Evolutionary conservation across 164 flowering plant species (phyloP), one percentile per base, ranked within the genome.

Genomic region (Kalanchoe fedtschenkoi): DNA sequence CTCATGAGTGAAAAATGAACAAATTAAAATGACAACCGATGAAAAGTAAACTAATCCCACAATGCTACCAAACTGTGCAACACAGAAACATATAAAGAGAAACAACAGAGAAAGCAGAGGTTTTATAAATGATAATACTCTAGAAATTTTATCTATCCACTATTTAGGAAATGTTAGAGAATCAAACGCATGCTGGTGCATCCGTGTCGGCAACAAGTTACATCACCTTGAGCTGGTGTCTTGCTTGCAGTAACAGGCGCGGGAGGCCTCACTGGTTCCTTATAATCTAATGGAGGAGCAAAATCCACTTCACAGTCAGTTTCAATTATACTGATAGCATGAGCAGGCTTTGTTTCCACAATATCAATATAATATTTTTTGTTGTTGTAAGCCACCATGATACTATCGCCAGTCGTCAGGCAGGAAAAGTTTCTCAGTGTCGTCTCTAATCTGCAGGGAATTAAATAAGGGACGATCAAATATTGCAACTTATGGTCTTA

Each of bases 221-320:
- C 17, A 22, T 38, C 37, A 91, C 97, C 97, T 86, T 72, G 76
- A 63, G 75, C 77, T 11, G 75, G 70, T 22, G 75, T 79, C 70
- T 81, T 85, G 76, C 71, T 62, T 47, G 74, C 51, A 66, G 77
- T 63, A 69, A 61, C 62, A 56, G 81, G 60, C 51, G 83, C 72
- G 47, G 67, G 74, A 33, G 82, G 83, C 71, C 65, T 85, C 72
- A 80, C 89, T 32, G 96, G 96, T 68, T 86, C 96, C 74, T 81
- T 84, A 65, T 86, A 92, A 79, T 92, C 98, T 60, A 92, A 82
- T 22, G 98, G 98, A 68, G 96, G 96, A 21, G 98, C 96, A 74
- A 92, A 92, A 69, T 92, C 98, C 64, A 92, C 98, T 72, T 92
- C 96, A 75, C 98, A 92, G 68, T 92, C 98, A 6, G 96, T 92